Evolutionary conservation across 192 early-diverging fungal genomes (phyloP), one percentile per base, ranked within the genome.

Genomic region (Coemansia sp.): DNA sequence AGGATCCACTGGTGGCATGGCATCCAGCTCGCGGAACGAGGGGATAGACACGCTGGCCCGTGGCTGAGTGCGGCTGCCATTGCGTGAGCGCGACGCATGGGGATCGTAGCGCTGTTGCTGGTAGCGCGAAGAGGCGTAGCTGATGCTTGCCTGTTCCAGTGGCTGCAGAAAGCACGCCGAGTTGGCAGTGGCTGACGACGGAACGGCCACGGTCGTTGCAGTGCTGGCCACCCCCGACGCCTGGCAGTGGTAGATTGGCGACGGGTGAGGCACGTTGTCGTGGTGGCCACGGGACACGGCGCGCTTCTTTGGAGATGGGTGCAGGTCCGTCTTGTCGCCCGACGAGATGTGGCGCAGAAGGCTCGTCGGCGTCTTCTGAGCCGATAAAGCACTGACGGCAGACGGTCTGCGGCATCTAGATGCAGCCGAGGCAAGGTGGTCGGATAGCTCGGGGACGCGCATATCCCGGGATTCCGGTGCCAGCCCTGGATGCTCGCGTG

Each of bases 261-360:
- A 65, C 27, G 69, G 69, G 9, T 72, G 69, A 0, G 69, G 69
- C 7, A 72, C 42, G 27, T 74, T 67, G 35, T 56, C 51, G 38
- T 56, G 47, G 23, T 74, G 43, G 1, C 64, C 59, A 7, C 64
- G 58, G 17, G 70, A 74, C 12, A 74, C 55, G 2, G 70, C 70
- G 10, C 70, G 70, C 54, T 74, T 74, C 35, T 74, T 74, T 38
- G 70, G 64, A n/a, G 70, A 67, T 1, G 70, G 70, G 13, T 38
- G 53, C 37, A 62, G 43, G 7, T 35, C 34, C 22, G 49, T 27
- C 47, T 58, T 48, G 17, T 72, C 70, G 12, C 63, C 41, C 2
- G 42, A 50, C 2, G 70, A 46, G 8, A 67, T 59, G 22, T 60
- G 52, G 12, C 53, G 51, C 43, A 71, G 47, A 10, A 52, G 48